Conservation (phyloP, 441 rosid species). For the Hura crepitans region DNA sequence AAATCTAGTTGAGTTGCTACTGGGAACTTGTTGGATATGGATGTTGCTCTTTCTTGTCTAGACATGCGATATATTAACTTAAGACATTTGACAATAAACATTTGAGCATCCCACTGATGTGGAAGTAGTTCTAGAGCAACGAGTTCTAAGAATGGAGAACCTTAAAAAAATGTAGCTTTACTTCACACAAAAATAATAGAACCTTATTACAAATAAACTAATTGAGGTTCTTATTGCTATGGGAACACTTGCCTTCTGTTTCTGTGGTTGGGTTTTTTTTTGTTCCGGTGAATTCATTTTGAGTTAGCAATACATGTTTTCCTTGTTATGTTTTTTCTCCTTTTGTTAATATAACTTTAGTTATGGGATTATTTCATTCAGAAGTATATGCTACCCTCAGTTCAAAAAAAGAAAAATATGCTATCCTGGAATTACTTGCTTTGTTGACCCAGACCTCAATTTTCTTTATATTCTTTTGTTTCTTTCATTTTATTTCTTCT, state of each 20-base stretch:
- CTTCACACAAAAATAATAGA: no score
- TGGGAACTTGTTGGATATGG: background rate
- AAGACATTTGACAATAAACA: background rate
- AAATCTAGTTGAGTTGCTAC: background rate
- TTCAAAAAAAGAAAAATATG: background rate
- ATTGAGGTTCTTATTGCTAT: background rate
- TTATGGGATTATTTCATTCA: background rate
- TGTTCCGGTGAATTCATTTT: slow-evolving; percentile 5
- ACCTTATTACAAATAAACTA: background rate
- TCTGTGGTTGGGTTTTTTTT: background rate
- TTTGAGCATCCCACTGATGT: background rate
- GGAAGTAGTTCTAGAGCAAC: background rate
- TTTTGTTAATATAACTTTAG: background rate
- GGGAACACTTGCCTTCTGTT: background rate
- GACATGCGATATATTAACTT: background rate
- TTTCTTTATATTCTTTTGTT: background rate
- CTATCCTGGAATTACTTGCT: background rate
- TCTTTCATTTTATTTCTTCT: background rate
- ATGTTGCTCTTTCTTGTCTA: background rate
- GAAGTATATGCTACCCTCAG: background rate
- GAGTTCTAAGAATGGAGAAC: background rate
- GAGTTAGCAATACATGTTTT: background rate
- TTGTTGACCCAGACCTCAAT: background rate
- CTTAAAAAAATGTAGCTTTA: background rate
- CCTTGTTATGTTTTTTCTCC: background rate